Percentiles rank a stretch among this genome's conserved stretches.
These are phyloP conservation scores for Henningerozyma blattae DNA, from an alignment of 805 yeast genomes.

Conservation along the genomic window DNA sequence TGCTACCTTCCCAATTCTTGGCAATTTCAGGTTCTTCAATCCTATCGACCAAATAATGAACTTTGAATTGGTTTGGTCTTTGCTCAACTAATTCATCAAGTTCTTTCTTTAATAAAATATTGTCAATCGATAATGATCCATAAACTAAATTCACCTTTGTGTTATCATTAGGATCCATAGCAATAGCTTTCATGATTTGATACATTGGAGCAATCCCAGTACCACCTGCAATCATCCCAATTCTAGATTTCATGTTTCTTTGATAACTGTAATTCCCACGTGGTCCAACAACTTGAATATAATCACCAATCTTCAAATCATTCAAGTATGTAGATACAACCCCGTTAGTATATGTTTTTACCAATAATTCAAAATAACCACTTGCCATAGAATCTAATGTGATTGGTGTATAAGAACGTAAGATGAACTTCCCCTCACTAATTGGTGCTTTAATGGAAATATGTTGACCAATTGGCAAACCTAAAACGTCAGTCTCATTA, in stretches of 20 bases:
- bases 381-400: constrained; percentile 59
- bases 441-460: constrained; percentile 67
- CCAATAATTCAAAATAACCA: constrained; percentile 76
- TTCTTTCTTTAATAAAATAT: constrained; percentile 71
- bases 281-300: constrained; percentile 75
- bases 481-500: constrained; percentile 56
- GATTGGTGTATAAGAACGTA: constrained; percentile 85
- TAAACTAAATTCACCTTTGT: constrained; percentile 67
- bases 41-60: constrained; percentile 65
- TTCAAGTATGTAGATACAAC: constrained; percentile 69
- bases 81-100: constrained; percentile 50
- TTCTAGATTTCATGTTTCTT: constrained; percentile 60
- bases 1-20: constrained; percentile 54
- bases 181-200: constrained; percentile 77
- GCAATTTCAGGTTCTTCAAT: constrained; percentile 27
- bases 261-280: constrained; percentile 77
- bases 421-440: constrained; percentile 58
- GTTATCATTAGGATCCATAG: constrained; percentile 61
- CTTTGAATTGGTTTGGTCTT: constrained; percentile 47
- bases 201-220: constrained; percentile 96
- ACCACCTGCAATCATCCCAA: constrained; percentile 94
- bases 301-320: constrained; percentile 64
- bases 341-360: constrained; percentile 79
- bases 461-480: constrained; percentile 92
- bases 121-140: constrained; percentile 72